Evolutionary conservation across 2,329 filamentous ascomycete species (phyloP), one percentile per base, ranked within the genome.

Genomic region (Xylaria hypoxylon): DNA sequence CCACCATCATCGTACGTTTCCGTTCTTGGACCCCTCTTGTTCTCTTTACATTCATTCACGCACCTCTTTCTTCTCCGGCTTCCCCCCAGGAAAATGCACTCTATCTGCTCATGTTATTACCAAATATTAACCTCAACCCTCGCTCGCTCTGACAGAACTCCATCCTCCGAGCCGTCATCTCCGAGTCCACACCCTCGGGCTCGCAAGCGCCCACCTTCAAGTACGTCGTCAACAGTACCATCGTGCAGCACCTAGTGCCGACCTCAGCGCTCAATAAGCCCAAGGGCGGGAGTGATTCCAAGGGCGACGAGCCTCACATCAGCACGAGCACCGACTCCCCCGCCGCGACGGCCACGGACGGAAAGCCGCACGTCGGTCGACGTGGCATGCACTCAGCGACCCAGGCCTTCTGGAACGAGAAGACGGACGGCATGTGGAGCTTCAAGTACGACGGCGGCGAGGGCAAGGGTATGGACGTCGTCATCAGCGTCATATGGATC

Each of bases 221-320:
- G 82, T 98, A 95, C 82, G 93, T 94, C 73, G 94, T 97, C 82
- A 98, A 97, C 86, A 96, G 93, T 84, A 98, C 95, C 72, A 97
- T 98, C 77, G 96, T 98, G 73, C 95, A 99, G 84, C 95, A 98
- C 83, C 85, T 95, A 38, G 88, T 91, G 22, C 87, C 90, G 61
- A 90, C 88, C 13, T 87, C 88, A 33, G 83, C 87, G 62, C 82
- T 89, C 57, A 90, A 88, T 81, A 89, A 88, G 80, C 78, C 87
- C 68, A 83, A 84, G 71, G 83, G 77, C 50, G 71, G 86, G 69
- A 83, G 81, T 73, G 80, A 85, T 74, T 78, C 78, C 68, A 80
- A 81, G 68, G 75, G 79, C 51, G 83, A 84, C 68, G 80, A 85
- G 72, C 83, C 86, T n/a, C 82, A 82, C 71, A 82, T 87, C 70